Conservation (phyloP, 2,329 filamentous ascomycete species). For the Pseudogymnoascus sp. region DNA sequence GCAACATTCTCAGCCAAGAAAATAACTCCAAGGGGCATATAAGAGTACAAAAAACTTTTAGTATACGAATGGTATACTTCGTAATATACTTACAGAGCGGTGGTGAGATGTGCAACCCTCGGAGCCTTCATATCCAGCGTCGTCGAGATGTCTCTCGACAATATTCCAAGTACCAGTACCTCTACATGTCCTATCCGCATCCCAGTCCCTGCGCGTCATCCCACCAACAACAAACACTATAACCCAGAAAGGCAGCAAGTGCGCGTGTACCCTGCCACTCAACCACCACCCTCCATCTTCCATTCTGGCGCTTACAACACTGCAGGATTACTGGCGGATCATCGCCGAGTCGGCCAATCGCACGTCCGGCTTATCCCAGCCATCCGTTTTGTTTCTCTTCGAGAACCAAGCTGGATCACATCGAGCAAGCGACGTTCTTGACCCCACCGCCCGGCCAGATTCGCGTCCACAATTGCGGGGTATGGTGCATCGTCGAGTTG, state of each 20-base stretch:
- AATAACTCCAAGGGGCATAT: neutral
- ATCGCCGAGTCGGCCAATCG: neutral
- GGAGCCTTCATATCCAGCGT: neutral
- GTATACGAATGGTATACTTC: neutral
- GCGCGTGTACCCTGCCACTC: constrained; percentile 4
- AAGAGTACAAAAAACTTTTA: neutral
- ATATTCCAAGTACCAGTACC: constrained; percentile 5
- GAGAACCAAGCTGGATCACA: neutral
- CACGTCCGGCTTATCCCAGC: neutral
- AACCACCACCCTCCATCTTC: neutral
- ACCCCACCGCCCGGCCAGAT: neutral
- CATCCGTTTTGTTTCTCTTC: neutral
- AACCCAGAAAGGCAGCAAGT: neutral
- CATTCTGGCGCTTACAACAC: neutral
- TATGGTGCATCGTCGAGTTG: neutral
- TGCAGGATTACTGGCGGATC: neutral
- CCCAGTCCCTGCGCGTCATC: constrained; percentile 4
- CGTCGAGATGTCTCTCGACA: neutral
- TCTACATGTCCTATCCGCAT: neutral
- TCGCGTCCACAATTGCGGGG: neutral
- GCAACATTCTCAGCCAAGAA: neutral
- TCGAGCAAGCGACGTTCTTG: neutral
- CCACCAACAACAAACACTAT: neutral
- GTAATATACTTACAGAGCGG: neutral
- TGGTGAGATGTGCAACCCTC: constrained; percentile 1